Evolutionary conservation across 2,329 filamentous ascomycete genomes (phyloP).

Genomic region (Pseudogymnoascus sp.): DNA sequence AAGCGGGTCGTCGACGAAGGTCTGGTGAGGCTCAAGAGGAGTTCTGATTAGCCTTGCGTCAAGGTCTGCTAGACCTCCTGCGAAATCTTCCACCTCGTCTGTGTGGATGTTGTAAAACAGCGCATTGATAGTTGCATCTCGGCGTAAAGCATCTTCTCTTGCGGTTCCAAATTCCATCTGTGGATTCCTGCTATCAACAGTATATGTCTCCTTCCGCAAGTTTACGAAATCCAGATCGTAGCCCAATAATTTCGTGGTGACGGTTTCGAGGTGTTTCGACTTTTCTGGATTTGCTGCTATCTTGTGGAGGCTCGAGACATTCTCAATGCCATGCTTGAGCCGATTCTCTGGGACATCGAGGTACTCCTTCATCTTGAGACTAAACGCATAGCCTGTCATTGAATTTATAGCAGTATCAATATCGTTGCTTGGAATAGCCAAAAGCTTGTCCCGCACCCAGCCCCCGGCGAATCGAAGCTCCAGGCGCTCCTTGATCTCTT

Average conservation of each 20-base stretch:
- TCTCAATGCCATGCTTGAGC: conserved; percentile 54
- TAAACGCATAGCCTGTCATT: conserved; percentile 76
- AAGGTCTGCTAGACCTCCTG: conserved; percentile 72
- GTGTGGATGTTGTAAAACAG: conserved; percentile 92
- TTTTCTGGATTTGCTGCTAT: conserved; percentile 91
- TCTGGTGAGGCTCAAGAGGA: conserved; percentile 80
- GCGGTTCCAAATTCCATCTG: conserved; percentile 91
- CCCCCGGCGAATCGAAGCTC: conserved; percentile 75
- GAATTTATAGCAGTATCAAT: conserved; percentile 81
- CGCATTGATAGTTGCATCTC: conserved; percentile 91
- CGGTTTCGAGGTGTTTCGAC: conserved; percentile 91
- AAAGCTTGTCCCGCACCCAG: conserved; percentile 80
- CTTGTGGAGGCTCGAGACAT: conserved; percentile 73
- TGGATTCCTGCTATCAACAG: conserved; percentile 82
- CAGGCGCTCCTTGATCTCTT: conserved; percentile 46
- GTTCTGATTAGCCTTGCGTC: conserved; percentile 67
- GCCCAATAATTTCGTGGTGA: conserved; percentile 76
- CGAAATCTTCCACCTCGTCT: conserved; percentile 76
- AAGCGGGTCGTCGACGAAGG: conserved; percentile 89
- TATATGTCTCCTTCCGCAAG: conserved; percentile 83
- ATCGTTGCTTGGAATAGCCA: conserved; percentile 66
- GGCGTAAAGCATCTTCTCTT: conserved; percentile 78
- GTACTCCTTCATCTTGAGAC: conserved; percentile 61
- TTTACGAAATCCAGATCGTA: conserved; percentile 94
- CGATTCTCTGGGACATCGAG: conserved; percentile 55